Evolutionary conservation across 2,329 filamentous ascomycete genomes (phyloP), one percentile per base, ranked within the genome.

Genomic region (Lasiodiplodia gonubiensis): DNA sequence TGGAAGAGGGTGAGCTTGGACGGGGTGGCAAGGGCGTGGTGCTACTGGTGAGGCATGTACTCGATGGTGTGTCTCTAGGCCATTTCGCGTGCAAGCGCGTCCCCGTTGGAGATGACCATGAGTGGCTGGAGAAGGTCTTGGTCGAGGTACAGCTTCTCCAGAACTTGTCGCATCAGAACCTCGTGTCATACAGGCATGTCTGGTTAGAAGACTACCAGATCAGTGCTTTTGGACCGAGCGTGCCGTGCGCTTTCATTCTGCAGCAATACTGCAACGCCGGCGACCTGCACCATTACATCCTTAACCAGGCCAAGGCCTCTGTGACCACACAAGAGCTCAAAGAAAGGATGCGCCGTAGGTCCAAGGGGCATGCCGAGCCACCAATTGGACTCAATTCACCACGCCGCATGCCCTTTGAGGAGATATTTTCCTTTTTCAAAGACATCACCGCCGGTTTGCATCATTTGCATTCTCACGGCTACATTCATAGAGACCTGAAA

Each of bases 211-310:
- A 97, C 77, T 90, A 91, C 64, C 88, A 91, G 71, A 87, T 97
- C 64, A 94, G 87, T 70, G 90, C 73, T 7, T 99, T 99, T 77
- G 92, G 93, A 0, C 95, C 96, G 0, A 93, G 89, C 66, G 93
- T 99, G 0, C 93, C 93, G 12, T 98, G 94, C 74, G 93, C 94
- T 4, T 99, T 97, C 77, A 99, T 99, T 67, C 85, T 99, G 8
- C 95, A 99, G 76, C 94, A 99, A 75, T 99, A 97, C 74, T 99
- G 96, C 81, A 98, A 99, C 76, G 86, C 90, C 1, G 95, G 95
- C 18, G 95, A 99, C 75, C 84, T 99, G 21, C 90, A 97, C 68
- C 89, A 91, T 70, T 96, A 97, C 76, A 88, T 99, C 18, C 83
- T 94, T n/a, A 89, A 90, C 7, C 86, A 89, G 6, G 81, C 82